Base-by-base conservation (phyloP, 768 basidiomycete species). In the Amanita brunnescens region DNA sequence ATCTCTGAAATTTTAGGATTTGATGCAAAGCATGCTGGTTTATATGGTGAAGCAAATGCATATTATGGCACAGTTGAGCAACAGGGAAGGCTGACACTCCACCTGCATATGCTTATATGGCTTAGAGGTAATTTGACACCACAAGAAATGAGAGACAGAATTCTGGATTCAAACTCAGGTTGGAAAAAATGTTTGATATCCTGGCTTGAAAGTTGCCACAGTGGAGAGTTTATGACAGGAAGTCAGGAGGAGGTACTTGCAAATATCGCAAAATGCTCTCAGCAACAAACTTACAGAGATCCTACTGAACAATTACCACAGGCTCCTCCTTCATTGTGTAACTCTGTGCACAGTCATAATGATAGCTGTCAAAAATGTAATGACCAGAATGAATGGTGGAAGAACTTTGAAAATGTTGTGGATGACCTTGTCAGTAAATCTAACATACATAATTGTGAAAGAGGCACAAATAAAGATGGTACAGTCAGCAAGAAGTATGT, bases 51-150 rank as follows among this genome's bases (percentile, higher is more conserved):
- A 0, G 58, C 63, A 7, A 37, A 53, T 2, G 61, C 54, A 3
- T 67, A 67, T 16, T 70, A 68, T 55, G 66, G 65, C 5, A 65
- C 63, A 0, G 65, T 67, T 1, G 64, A 69, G 45, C 57, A 62
- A 21, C 67, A 68, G 54, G 65, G 64, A 2, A 49, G 61, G 0
- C 42, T 64, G 0, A 67, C 62, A 0, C 48, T 68, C 5, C 66
- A 67, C 51, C 33, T 65, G 0, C 67, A 67, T 46, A 18, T 67
- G 42, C 47, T 69, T 0, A 6, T 67, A 1, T 67, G 65, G 65
- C 52, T 69, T 1, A 2, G 16, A 2, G 53, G 51, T 14, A 47
- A 45, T 5, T 18, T 59, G 1, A 47, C 54, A 5, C 56, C 53
- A 9, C 52, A 57, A 10, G 52, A 57, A 3, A 47, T 54, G 0